A percentile compares a stretch with the other conserved stretches of the same genome.
Conservation (phyloP, 768 basidiomycete genomes). For the Plicaturopsis crispa region DNA sequence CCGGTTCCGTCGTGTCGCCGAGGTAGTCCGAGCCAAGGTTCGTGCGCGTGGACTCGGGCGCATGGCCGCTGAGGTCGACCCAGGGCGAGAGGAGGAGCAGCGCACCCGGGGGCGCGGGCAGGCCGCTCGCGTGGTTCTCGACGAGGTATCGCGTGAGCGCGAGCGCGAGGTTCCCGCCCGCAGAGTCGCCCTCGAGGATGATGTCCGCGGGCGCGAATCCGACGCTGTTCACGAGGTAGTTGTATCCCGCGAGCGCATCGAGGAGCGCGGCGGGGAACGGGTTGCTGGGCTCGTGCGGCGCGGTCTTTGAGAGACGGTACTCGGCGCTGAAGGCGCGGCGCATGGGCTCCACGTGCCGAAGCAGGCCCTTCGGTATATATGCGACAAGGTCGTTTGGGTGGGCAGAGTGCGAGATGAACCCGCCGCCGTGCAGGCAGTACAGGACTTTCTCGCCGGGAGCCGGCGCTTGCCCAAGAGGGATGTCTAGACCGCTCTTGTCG, state of each 20-base stretch:
- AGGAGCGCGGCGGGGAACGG: slow-evolving; percentile 73
- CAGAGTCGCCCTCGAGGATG: slow-evolving; percentile 67
- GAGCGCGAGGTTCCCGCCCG: slow-evolving; percentile 67
- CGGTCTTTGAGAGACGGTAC: slow-evolving; percentile 55
- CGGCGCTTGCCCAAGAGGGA: slow-evolving; percentile 28
- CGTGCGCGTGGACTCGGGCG: slow-evolving; percentile 18
- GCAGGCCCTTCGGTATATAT: slow-evolving; percentile 35
- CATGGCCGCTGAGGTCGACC: slow-evolving; percentile 40
- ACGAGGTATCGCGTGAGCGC: slow-evolving; percentile 57
- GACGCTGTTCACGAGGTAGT: slow-evolving; percentile 52
- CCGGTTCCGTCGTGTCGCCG: slow-evolving; percentile 8
- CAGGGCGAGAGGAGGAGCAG: slow-evolving; percentile 52
- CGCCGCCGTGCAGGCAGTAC: slow-evolving; percentile 62
- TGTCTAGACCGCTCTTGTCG: slow-evolving; percentile 30
- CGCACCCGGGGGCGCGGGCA: slow-evolving; percentile 39
- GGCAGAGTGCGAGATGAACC: slow-evolving; percentile 44
- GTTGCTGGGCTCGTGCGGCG: slow-evolving; percentile 32
- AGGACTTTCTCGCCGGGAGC: slow-evolving; percentile 47
- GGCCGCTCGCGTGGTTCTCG: slow-evolving; percentile 30
- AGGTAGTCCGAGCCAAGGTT: slow-evolving; percentile 31
- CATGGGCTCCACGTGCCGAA: slow-evolving; percentile 36
- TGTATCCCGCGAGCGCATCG: slow-evolving; percentile 68
- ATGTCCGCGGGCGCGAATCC: slow-evolving; percentile 55
- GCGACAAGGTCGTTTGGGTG: slow-evolving; percentile 45
- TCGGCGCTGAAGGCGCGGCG: slow-evolving; percentile 54